Conservation (phyloP, 2,329 filamentous ascomycete genomes). For the Calonectria multiphialidica region DNA sequence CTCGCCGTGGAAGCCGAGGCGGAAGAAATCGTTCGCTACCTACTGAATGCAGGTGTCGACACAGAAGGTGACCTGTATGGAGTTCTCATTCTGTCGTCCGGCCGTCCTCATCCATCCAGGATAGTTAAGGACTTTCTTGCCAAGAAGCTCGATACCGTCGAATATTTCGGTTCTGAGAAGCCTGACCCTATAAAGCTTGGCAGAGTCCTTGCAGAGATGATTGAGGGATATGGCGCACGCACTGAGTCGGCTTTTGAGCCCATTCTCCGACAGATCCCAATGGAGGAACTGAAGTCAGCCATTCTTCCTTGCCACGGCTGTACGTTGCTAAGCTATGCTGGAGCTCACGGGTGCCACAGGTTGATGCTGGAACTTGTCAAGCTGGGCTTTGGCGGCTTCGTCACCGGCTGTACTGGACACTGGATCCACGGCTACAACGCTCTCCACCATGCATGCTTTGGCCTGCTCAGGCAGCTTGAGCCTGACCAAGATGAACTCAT, state of each 20-base stretch:
- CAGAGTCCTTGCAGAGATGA: constrained; percentile 28
- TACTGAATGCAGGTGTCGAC: constrained; percentile 22
- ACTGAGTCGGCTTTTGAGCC: constrained; percentile 18
- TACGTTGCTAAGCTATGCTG: constrained; percentile 40
- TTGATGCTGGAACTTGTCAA: constrained; percentile 38
- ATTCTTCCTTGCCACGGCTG: constrained; percentile 39
- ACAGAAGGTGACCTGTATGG: constrained; percentile 14
- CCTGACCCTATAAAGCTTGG: constrained; percentile 24
- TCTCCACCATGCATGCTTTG: constrained; percentile 28
- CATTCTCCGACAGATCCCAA: constrained; percentile 31
- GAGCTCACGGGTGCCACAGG: neutral
- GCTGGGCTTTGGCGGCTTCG: constrained; percentile 32
- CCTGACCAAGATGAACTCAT: constrained; percentile 9
- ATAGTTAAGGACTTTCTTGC: constrained; percentile 12
- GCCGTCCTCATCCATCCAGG: neutral
- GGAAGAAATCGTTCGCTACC: constrained; percentile 30
- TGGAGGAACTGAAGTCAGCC: constrained; percentile 28
- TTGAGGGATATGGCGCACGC: constrained; percentile 20
- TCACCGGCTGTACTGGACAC: constrained; percentile 32
- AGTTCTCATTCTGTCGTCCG: constrained; percentile 5
- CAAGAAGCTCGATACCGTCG: neutral
- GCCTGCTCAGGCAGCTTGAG: constrained; percentile 26
- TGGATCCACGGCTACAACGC: constrained; percentile 41
- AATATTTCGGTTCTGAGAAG: neutral
- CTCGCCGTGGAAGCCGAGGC: constrained; percentile 21